Percentiles rank a stretch among this genome's conserved stretches.
Conservation (phyloP, 768 basidiomycete species). For the Suillus weaverae region DNA sequence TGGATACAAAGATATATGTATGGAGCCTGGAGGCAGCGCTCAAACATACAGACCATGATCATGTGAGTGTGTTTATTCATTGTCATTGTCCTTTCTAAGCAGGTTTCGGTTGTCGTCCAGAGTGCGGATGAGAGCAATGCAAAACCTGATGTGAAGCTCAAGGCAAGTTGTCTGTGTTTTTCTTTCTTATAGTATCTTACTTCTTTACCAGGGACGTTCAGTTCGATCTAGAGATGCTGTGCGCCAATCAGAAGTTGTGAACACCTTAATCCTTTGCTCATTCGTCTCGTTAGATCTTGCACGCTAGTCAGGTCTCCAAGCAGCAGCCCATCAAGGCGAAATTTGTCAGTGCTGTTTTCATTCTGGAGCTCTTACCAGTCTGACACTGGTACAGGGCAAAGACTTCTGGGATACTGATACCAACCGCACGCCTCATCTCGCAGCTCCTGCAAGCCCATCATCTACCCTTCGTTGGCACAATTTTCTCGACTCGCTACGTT, state of each 20-base stretch:
- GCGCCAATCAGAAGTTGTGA: neutral
- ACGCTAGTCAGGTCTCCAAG: neutral
- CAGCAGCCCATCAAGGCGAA: neutral
- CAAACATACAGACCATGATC: too few species aligned
- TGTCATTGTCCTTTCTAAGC: too few species aligned
- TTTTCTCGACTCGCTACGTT: neutral
- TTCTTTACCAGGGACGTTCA: neutral
- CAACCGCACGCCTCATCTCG: neutral
- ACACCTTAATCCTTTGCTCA: neutral
- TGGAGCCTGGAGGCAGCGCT: too few species aligned
- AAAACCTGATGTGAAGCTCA: neutral
- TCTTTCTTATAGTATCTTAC: neutral
- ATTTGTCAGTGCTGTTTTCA: too few species aligned
- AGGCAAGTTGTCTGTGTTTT: neutral
- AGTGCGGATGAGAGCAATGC: too few species aligned
- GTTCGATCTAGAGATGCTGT: neutral
- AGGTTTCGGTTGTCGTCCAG: too few species aligned
- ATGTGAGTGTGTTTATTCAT: too few species aligned
- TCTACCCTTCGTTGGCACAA: neutral
- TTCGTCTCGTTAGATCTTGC: neutral
- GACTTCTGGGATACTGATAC: neutral
- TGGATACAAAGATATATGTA: too few species aligned
- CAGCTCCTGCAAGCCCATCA: too few species aligned
- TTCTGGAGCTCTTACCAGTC: neutral
- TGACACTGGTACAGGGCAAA: neutral